These are phyloP conservation scores for Lasiodiplodia citricola DNA, from an alignment of 2,329 filamentous ascomycete species.

Conservation along the genomic window DNA sequence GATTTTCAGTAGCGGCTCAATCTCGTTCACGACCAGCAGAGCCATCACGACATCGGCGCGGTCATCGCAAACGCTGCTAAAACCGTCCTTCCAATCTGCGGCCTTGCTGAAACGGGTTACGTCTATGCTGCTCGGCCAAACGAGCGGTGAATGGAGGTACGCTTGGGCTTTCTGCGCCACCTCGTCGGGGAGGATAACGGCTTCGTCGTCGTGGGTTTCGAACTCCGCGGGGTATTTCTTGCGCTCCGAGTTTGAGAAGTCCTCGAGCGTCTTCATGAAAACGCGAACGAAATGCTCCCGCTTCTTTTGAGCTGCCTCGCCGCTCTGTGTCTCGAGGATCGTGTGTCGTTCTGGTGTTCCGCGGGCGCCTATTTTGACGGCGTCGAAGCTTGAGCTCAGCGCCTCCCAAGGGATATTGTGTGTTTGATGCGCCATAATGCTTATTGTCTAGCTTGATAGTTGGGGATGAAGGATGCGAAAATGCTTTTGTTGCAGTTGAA, in stretches of 20 bases:
- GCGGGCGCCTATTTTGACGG: neutral
- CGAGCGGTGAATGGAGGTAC: neutral
- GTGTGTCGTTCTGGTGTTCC: slow-evolving; percentile 1
- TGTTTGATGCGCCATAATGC: neutral
- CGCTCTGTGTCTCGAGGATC: neutral
- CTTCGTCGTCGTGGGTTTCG: neutral
- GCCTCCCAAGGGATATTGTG: slow-evolving; percentile 5
- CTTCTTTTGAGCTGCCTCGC: neutral
- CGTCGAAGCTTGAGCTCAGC: neutral
- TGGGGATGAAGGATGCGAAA: neutral
- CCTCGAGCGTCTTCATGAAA: neutral
- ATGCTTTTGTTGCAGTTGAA: neutral
- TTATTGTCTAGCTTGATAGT: neutral
- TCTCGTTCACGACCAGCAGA: neutral
- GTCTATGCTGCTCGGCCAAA: neutral
- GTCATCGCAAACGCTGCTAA: neutral
- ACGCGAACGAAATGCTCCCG: neutral
- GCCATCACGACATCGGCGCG: neutral
- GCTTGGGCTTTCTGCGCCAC: neutral
- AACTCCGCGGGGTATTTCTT: neutral
- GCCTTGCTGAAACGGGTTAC: neutral
- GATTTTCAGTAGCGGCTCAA: neutral
- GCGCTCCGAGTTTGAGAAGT: neutral
- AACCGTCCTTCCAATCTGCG: neutral
- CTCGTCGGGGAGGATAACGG: neutral